These are phyloP conservation scores for Diversispora epigaea DNA, from an alignment of 192 early-diverging fungal genomes.

Conservation along the genomic window DNA sequence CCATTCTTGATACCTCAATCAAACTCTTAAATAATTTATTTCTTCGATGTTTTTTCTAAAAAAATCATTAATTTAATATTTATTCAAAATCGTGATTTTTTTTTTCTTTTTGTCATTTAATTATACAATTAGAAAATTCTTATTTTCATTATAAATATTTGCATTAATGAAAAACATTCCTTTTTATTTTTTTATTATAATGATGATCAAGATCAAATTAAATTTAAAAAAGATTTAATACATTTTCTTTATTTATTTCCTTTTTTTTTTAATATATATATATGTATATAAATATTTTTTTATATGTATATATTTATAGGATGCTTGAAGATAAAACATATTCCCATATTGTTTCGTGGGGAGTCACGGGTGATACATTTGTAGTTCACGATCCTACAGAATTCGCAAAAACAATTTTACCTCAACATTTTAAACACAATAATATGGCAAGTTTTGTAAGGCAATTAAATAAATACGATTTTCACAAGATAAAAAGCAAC, in stretches of 20 bases:
- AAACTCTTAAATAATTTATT: too few relatives aligned
- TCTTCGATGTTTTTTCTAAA: too few relatives aligned
- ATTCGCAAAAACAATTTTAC: conserved; percentile 54
- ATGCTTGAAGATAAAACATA: conserved; percentile 72
- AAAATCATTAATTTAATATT: too few relatives aligned
- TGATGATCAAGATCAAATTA: background rate
- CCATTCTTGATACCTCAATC: too few relatives aligned
- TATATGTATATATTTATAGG: conserved; percentile 32
- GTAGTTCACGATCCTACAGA: conserved; percentile 69
- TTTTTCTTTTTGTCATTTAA: too few relatives aligned
- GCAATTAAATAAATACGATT: conserved; percentile 67
- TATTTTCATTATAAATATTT: too few relatives aligned
- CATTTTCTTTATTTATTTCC: conserved; percentile 2
- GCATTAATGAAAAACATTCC: background rate
- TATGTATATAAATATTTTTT: too few relatives aligned
- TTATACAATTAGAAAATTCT: too few relatives aligned
- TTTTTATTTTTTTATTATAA: background rate
- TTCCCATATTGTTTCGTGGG: conserved; percentile 62
- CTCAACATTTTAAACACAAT: conserved; percentile 59
- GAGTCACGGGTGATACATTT: conserved; percentile 61
- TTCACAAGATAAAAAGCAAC: conserved; percentile 59
- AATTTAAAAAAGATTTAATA: conserved; percentile 23
- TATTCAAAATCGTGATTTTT: too few relatives aligned
- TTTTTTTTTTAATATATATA: background rate
- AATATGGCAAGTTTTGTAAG: conserved; percentile 55